These are phyloP conservation scores for Aspergillus puulaauensis DNA, from an alignment of 2,329 filamentous ascomycete species.

Conservation along the genomic window DNA sequence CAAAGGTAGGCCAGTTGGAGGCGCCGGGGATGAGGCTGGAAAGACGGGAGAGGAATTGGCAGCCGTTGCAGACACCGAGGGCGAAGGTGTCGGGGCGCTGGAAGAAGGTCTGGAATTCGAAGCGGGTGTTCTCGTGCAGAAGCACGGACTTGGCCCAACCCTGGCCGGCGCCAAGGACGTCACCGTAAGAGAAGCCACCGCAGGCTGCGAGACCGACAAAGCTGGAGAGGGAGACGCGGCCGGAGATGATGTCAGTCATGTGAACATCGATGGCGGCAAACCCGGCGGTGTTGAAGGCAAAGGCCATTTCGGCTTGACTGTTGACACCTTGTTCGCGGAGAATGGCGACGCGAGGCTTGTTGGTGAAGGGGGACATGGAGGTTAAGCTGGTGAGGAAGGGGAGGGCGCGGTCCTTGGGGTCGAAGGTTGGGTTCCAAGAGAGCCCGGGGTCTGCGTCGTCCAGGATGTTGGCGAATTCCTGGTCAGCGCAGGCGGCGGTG, in stretches of 20 bases:
- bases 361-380: constrained; percentile 55
- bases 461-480: constrained; percentile 72
- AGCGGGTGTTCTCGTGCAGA: constrained; percentile 71
- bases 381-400: constrained; percentile 66
- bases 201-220: constrained; percentile 92
- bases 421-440: constrained; percentile 77
- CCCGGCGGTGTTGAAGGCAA: constrained; percentile 86
- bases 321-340: constrained; percentile 95
- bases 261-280: constrained; percentile 92
- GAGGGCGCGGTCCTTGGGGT: constrained; percentile 73
- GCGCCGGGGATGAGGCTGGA: constrained; percentile 86
- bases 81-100: constrained; percentile 84
- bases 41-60: constrained; percentile 85
- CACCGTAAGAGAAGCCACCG: constrained; percentile 93
- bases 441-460: constrained; percentile 80
- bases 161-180: constrained; percentile 88
- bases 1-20: constrained; percentile 78
- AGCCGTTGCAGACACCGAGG: constrained; percentile 94
- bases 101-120: constrained; percentile 84
- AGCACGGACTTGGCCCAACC: constrained; percentile 96
- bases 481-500: constrained; percentile 81
- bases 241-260: constrained; percentile 87
- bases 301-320: constrained; percentile 96
- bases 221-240: constrained; percentile 73
- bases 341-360: constrained; percentile 78